phyloP scores from a whole-genome alignment of 177 flowering plant genomes.

The Tripterygium wilfordii region DNA sequence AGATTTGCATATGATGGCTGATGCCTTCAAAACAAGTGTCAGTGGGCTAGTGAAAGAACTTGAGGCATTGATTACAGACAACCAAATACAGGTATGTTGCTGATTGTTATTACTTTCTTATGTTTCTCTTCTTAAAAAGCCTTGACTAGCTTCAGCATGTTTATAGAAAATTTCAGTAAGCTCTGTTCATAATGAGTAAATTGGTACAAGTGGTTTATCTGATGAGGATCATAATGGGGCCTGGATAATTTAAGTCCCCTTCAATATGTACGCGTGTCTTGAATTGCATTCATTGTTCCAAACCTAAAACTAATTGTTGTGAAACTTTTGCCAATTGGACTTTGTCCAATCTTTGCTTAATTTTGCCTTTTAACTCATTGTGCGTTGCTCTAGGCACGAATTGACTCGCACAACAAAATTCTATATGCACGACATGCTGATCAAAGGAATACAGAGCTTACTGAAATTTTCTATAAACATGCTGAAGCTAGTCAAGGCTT shows the following conservation, averaged over 20 bases:
- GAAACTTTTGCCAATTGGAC: not conserved
- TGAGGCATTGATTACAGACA: conserved; percentile 84
- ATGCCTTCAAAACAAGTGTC: conserved; percentile 88
- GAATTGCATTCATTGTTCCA: too few species aligned
- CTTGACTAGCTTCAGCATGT: too few species aligned
- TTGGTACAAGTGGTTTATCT: too few species aligned
- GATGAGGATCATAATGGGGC: too few species aligned
- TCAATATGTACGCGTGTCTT: too few species aligned
- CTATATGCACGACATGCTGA: conserved; percentile 95
- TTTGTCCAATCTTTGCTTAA: not conserved
- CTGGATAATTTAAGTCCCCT: too few species aligned
- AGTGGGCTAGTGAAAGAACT: conserved; percentile 90
- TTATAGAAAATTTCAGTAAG: too few species aligned
- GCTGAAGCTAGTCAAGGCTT: too few species aligned
- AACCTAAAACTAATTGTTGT: too few species aligned
- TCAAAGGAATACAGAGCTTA: conserved; percentile 87
- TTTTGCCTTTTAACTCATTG: not conserved
- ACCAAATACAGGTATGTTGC: conserved; percentile 82
- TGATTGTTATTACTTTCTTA: not conserved
- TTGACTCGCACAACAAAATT: conserved; percentile 96
- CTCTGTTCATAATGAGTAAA: too few species aligned
- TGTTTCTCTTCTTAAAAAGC: not conserved
- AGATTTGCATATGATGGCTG: conserved; percentile 90
- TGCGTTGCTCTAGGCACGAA: conserved; percentile 64
- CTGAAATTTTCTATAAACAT: too few species aligned